Evolutionary conservation across 192 early-diverging fungal genomes (phyloP).

Genomic region (Gonapodya prolifera): DNA sequence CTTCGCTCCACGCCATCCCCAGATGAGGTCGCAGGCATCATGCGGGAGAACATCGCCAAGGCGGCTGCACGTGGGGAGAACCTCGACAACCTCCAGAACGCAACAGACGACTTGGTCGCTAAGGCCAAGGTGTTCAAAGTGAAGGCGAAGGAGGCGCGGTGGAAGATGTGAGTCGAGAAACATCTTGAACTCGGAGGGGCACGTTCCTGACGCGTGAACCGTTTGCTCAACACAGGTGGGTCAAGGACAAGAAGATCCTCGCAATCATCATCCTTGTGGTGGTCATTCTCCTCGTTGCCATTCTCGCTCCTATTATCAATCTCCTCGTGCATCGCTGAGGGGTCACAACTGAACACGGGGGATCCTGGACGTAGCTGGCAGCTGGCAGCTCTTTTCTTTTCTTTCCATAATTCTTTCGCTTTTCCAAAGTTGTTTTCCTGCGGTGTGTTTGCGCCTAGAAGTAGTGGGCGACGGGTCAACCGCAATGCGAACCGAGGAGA

Average conservation of each 20-base stretch:
- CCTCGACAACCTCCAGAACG: background rate
- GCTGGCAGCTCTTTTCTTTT: too few species aligned
- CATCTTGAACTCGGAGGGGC: background rate
- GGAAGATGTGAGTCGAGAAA: background rate
- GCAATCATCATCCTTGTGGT: background rate
- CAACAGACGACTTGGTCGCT: background rate
- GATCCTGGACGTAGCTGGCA: too few species aligned
- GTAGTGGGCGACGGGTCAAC: too few species aligned
- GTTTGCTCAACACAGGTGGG: background rate
- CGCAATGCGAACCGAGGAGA: too few species aligned
- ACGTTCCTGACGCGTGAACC: background rate
- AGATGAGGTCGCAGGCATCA: background rate
- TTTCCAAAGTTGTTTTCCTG: too few species aligned
- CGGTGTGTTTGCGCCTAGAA: too few species aligned
- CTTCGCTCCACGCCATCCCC: background rate
- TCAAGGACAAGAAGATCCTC: background rate
- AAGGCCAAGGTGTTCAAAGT: background rate
- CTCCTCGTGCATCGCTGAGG: too few species aligned
- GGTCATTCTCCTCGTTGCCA: background rate
- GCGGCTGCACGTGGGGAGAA: background rate
- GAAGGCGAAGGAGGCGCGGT: background rate
- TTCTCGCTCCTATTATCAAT: background rate
- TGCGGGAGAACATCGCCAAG: background rate
- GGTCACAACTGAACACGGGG: too few species aligned
- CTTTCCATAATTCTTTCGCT: too few species aligned